Percentiles rank a stretch among this genome's conserved stretches.
Evolutionary conservation across 148 eudicot species (phyloP).

Genomic region (Dianthus caryophyllus): DNA sequence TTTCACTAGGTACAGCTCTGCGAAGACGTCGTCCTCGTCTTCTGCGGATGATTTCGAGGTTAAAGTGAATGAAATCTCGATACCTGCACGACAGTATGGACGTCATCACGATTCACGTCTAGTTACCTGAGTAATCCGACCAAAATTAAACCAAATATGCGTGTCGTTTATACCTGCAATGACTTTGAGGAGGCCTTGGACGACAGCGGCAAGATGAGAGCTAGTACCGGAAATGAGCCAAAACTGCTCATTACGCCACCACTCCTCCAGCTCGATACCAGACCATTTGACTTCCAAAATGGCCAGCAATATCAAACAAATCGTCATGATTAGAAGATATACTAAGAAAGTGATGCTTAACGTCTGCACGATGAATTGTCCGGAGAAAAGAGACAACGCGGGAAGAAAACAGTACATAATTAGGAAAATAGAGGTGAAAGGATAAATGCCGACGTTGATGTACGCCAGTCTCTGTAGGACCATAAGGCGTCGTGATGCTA

Average conservation of each 20-base stretch:
- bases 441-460: conserved; percentile 74
- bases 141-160: background rate
- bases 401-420: conserved; percentile 87
- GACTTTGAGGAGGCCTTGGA: conserved; percentile 69
- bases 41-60: conserved; percentile 66
- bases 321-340: conserved; percentile 50
- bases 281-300: conserved; percentile 84
- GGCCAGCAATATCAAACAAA: conserved; percentile 59
- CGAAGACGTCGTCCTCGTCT: conserved; percentile 55
- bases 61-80: conserved; percentile 74
- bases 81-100: conserved; percentile 17
- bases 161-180: conserved; percentile 37
- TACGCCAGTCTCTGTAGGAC: conserved; percentile 68
- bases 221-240: conserved; percentile 91
- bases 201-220: conserved; percentile 71
- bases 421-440: conserved; percentile 75
- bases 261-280: conserved; percentile 64
- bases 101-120: background rate
- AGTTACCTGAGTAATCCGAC: background rate
- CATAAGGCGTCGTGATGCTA: conserved; percentile 43
- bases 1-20: conserved; percentile 68
- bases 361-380: conserved; percentile 65
- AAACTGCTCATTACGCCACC: conserved; percentile 93
- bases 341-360: conserved; percentile 46
- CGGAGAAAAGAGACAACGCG: conserved; percentile 75